Evolutionary conservation across 345 rosid species (phyloP).

Genomic region (Erodium maritimum): DNA sequence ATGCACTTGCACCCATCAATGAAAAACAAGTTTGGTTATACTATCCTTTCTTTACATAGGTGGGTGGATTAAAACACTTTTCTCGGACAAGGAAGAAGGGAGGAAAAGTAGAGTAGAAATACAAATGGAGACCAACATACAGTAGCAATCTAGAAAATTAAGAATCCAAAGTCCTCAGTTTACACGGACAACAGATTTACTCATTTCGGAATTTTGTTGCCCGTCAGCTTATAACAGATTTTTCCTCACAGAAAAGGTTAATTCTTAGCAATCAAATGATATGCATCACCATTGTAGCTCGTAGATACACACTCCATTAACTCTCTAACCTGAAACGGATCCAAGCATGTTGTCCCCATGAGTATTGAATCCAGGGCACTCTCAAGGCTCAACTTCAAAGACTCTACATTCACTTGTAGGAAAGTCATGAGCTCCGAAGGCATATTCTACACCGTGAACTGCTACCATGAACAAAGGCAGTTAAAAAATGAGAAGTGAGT

Average conservation of each 20-base stretch:
- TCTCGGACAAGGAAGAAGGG: too few relatives aligned
- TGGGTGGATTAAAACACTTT: too few relatives aligned
- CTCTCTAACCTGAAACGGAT: constrained; percentile 43
- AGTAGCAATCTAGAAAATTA: too few relatives aligned
- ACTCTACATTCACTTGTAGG: constrained; percentile 56
- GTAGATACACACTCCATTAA: constrained; percentile 45
- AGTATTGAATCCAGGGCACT: constrained; percentile 60
- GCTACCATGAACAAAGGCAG: too few relatives aligned
- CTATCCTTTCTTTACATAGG: too few relatives aligned
- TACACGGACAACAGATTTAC: too few relatives aligned
- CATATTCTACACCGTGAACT: constrained; percentile 61
- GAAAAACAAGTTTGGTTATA: too few relatives aligned
- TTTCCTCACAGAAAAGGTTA: constrained; percentile 64
- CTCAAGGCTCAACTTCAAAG: constrained; percentile 60
- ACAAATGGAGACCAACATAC: too few relatives aligned
- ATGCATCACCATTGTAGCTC: constrained; percentile 44
- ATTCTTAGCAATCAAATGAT: constrained; percentile 55
- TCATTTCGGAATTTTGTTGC: constrained; percentile 55
- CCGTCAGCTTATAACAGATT: constrained; percentile 51
- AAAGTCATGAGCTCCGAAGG: constrained; percentile 63
- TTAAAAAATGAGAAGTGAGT: too few relatives aligned
- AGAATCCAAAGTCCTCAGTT: too few relatives aligned
- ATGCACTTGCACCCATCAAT: too few relatives aligned
- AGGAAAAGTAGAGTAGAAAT: too few relatives aligned
- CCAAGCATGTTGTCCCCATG: constrained; percentile 57